A percentile compares a stretch with the other conserved stretches of the same genome.
These are phyloP conservation scores for Diplodia intermedia DNA, from an alignment of 2,329 filamentous ascomycete species.

Conservation along the genomic window DNA sequence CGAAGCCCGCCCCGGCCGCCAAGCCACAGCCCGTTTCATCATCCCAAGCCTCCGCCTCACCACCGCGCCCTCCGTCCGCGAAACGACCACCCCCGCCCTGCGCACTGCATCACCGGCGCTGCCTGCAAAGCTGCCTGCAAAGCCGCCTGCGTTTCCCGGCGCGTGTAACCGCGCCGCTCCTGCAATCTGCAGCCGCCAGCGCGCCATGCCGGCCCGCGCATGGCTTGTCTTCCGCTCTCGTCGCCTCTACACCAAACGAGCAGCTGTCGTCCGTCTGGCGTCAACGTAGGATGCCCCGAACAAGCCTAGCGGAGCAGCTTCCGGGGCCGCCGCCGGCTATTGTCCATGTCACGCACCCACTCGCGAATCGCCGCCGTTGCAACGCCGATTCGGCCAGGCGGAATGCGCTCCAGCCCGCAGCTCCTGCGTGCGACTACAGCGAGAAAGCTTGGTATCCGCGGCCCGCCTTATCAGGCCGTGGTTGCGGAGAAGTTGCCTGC, in stretches of 20 bases:
- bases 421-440: not conserved
- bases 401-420: not conserved
- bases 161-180: conserved; percentile 6
- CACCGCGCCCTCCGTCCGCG: not conserved
- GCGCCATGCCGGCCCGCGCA: no score
- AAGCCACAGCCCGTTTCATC: conserved; percentile 12
- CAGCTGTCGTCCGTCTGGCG: conserved; percentile 12
- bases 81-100: not conserved
- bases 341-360: conserved; percentile 17
- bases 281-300: conserved; percentile 15
- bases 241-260: conserved; percentile 9
- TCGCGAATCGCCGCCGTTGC: conserved; percentile 11
- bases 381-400: conserved; percentile 22
- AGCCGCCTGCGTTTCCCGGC: not conserved
- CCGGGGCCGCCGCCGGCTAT: conserved; percentile 7
- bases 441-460: conserved; percentile 24
- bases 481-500: conserved; percentile 15
- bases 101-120: not conserved
- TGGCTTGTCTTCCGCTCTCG: not conserved
- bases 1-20: conserved; percentile 26
- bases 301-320: conserved; percentile 7
- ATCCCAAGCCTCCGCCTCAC: not conserved
- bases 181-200: not conserved
- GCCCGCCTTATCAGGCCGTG: conserved; percentile 20
- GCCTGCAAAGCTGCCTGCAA: not conserved